A percentile compares a stretch with the other conserved stretches of the same genome.
phyloP scores from a whole-genome alignment of 768 basidiomycete genomes.

The Cystobasidium ongulense region DNA sequence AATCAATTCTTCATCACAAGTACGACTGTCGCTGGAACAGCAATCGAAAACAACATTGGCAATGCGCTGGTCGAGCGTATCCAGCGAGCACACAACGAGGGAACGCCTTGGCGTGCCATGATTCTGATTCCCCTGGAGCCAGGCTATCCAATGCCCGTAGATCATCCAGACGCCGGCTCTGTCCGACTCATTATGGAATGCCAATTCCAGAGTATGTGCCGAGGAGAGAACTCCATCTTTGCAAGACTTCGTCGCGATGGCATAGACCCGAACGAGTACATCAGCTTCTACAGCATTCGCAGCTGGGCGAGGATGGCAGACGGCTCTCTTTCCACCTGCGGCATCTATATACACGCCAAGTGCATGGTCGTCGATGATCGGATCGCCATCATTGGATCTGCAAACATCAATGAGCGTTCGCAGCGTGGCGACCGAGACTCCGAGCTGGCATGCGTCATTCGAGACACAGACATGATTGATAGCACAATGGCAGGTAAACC shows the following conservation, averaged over 20 bases:
- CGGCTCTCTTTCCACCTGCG: conserved; percentile 74
- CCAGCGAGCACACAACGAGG: conserved; percentile 71
- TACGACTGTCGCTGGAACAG: conserved; percentile 72
- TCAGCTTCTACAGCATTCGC: conserved; percentile 78
- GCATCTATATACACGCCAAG: conserved; percentile 48
- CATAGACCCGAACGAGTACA: conserved; percentile 87
- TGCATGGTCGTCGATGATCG: conserved; percentile 86
- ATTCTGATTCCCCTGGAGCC: conserved; percentile 85
- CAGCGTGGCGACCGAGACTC: conserved; percentile 94
- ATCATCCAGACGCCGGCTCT: conserved; percentile 83
- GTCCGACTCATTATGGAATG: conserved; percentile 93
- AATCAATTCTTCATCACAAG: conserved; percentile 52
- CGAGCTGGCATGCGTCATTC: conserved; percentile 80
- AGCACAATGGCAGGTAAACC: conserved; percentile 88
- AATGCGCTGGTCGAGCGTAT: conserved; percentile 88
- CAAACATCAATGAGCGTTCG: conserved; percentile 95
- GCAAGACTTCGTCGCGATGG: conserved; percentile 71
- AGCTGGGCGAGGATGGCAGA: conserved; percentile 87
- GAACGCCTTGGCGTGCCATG: conserved; percentile 80
- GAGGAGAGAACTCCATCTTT: conserved; percentile 89
- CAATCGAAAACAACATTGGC: conserved; percentile 86
- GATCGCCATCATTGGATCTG: conserved; percentile 84
- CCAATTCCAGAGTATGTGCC: conserved; percentile 76
- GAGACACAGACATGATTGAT: conserved; percentile 95
- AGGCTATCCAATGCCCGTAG: conserved; percentile 71